Evolutionary conservation across 2,329 filamentous ascomycete species (phyloP), one percentile per base, ranked within the genome.

Genomic region (Pseudogymnoascus verrucosus): DNA sequence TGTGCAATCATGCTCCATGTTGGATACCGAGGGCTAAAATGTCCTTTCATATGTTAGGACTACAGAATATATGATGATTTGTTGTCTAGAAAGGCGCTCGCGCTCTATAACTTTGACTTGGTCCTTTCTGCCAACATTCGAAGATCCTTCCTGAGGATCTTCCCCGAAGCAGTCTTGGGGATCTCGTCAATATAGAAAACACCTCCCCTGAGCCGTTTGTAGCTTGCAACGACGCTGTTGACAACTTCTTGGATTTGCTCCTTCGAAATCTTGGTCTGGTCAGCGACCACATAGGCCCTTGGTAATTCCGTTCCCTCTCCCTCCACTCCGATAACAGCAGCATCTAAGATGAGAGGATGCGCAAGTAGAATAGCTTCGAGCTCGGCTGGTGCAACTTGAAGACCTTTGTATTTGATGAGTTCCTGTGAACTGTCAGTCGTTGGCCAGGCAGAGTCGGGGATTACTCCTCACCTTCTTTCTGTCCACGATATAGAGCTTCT

Each of bases 401-500:
- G 77, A 6, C 75, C 77, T 10, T 75, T 73, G 11, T 78, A 76
- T 70, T 80, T 79, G 67, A 80, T 79, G 26, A 79, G 71, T 67
- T 84, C 88, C 47, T 54, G 8, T 47, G n/a, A 8, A 19, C 3
- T 31, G 47, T 54, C 26, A 54, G 47, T 54, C 5, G n/a, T 54
- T 28, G 21, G 19, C 10, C 2, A 16, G 7, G 26, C 4, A 31
- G 26, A 11, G 16, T 3, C 4, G 14, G 6, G 23, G 14, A 11
- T 16, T 31, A 31, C 6, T 16, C 3, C 44, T 31, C 14, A 54
- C 47, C 79, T 91, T 91, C 73, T 86, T 85, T 34, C 89, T 81
- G 71, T 91, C 89, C 8, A 90, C 86, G 62, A 91, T 88, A 69
- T 82, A 82, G 90, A 80, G 67, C 79, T 78, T 42, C 82, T 60